Evolutionary conservation across 2,329 filamentous ascomycete species (phyloP).

Genomic region (Neonectria neomacrospora): DNA sequence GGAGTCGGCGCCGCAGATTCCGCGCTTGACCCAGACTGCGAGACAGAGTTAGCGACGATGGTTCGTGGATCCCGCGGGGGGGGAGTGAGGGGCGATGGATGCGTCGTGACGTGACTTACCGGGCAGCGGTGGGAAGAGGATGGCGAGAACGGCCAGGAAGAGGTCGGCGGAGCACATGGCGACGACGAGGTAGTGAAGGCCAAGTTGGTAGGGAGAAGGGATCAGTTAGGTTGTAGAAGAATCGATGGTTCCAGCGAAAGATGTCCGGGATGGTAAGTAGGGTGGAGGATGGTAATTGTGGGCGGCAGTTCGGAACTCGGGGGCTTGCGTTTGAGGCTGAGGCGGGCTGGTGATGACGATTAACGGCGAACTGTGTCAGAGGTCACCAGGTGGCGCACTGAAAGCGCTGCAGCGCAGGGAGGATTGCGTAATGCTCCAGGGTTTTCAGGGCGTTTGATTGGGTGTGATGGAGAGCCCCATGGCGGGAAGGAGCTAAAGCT

Average conservation of each 20-base stretch:
- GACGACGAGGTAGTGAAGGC: slow-evolving; percentile 1
- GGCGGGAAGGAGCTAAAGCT: not conserved
- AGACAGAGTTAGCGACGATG: slow-evolving; percentile 35
- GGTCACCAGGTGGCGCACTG: slow-evolving; percentile 20
- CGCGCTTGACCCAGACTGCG: slow-evolving; percentile 94
- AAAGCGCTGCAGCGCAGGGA: slow-evolving; percentile 5
- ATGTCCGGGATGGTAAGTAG: slow-evolving; percentile 18
- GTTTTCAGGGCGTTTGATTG: slow-evolving; percentile 5
- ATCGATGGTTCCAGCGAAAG: slow-evolving; percentile 19
- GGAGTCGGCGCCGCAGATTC: slow-evolving; percentile 91
- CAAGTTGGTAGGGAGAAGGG: not conserved
- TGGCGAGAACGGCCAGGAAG: slow-evolving; percentile 71
- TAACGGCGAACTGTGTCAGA: slow-evolving; percentile 3
- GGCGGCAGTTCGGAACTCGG: slow-evolving; percentile 25
- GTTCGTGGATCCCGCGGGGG: not conserved
- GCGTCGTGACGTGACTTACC: slow-evolving; percentile 57
- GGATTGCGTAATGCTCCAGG: slow-evolving; percentile 24
- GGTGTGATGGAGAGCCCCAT: not conserved
- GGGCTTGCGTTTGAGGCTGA: slow-evolving; percentile 31
- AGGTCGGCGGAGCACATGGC: slow-evolving; percentile 69
- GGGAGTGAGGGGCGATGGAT: slow-evolving; percentile 16
- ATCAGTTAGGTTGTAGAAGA: slow-evolving; percentile 12
- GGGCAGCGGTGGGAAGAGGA: slow-evolving; percentile 73
- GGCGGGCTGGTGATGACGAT: slow-evolving; percentile 38
- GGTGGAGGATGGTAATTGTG: slow-evolving; percentile 14